Conservation (phyloP, 129 eudicot genomes). For the Logfia minima region DNA sequence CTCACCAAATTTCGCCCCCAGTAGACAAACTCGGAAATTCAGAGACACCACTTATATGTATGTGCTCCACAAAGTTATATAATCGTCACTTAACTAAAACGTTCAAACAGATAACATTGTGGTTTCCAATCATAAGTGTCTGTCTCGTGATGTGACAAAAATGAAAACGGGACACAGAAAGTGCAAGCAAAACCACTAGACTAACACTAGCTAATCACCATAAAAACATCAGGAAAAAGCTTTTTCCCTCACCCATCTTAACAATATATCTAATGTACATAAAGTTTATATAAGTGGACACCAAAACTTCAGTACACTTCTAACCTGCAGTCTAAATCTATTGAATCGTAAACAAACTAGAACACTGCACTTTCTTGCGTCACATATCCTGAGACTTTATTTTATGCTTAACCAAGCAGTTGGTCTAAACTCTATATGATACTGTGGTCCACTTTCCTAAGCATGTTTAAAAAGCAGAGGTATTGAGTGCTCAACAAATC, state of each 20-base stretch:
- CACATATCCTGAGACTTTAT: background rate
- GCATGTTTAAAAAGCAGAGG: background rate
- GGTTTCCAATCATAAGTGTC: background rate
- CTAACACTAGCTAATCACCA: background rate
- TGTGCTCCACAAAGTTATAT: background rate
- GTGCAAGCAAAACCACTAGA: background rate
- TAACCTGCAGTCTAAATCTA: background rate
- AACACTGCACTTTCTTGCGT: background rate
- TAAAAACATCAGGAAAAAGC: background rate
- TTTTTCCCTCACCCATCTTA: too few species aligned
- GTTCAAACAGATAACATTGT: background rate
- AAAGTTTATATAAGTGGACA: background rate
- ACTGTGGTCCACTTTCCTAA: background rate
- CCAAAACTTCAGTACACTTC: background rate
- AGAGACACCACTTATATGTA: background rate
- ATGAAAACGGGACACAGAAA: background rate
- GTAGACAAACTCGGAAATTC: background rate
- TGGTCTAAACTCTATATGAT: background rate
- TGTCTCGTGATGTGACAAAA: background rate
- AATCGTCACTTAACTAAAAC: background rate
- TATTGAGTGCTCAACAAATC: background rate
- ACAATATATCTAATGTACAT: background rate
- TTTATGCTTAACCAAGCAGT: background rate
- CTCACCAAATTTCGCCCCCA: background rate
- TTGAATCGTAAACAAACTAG: background rate